Conservation (phyloP, 257 asterid genomes). For the Paulownia fortunei region DNA sequence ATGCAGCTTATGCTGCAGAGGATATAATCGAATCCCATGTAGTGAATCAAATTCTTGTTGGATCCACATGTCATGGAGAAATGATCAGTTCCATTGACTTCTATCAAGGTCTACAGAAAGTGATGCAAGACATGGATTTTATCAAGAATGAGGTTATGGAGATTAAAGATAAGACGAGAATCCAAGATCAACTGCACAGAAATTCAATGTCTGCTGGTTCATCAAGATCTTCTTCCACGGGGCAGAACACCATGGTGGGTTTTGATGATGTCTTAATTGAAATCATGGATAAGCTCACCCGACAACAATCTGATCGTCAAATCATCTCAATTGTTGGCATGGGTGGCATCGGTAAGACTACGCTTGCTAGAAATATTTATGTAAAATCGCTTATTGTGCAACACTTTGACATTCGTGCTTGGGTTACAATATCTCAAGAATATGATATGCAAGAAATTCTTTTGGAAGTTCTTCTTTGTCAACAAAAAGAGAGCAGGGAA, state of each 20-base stretch:
- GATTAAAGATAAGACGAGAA: not conserved
- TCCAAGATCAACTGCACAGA: not conserved
- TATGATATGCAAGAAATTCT: not conserved
- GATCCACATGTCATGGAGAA: not conserved
- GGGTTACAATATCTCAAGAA: slow-evolving; percentile 32
- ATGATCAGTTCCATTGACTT: not conserved
- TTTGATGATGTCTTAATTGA: not conserved
- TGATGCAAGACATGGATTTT: not conserved
- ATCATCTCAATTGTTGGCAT: slow-evolving; percentile 12
- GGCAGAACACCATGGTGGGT: not conserved
- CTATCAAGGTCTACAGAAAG: not conserved
- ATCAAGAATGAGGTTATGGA: not conserved
- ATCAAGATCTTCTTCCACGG: not conserved
- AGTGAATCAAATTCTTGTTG: not conserved
- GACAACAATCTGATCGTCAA: not conserved
- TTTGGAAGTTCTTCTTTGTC: not conserved
- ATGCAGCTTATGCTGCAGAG: slow-evolving; percentile 27
- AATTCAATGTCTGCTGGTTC: not conserved
- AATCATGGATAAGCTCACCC: not conserved
- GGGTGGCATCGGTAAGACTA: slow-evolving; percentile 23
- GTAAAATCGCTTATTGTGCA: not conserved
- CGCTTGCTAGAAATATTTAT: slow-evolving; percentile 17
- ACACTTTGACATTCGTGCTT: slow-evolving; percentile 12
- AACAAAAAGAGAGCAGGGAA: not conserved
- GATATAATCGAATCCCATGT: slow-evolving; percentile 29